Conservation (phyloP, 331 rosid species). For the Telfairia occidentalis region DNA sequence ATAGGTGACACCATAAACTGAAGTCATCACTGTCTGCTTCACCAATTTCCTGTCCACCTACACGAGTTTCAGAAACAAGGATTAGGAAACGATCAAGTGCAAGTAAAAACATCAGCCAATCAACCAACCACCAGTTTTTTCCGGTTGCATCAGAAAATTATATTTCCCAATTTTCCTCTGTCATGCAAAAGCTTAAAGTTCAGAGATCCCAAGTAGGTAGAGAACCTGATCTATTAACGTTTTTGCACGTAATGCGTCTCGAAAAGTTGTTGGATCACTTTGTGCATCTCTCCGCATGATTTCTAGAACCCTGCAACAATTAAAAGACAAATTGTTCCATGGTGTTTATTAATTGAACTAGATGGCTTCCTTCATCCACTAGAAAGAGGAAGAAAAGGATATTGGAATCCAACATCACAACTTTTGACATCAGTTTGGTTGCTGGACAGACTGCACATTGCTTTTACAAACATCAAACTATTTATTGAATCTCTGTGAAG, state of each 20-base stretch:
- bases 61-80: constrained; percentile 23
- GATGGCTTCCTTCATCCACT: background rate
- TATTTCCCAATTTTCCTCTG: background rate
- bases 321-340: background rate
- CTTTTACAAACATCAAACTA: background rate
- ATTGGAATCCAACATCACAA: background rate
- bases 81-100: background rate
- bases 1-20: constrained; percentile 95
- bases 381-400: background rate
- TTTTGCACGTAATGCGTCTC: constrained; percentile 65
- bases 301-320: constrained; percentile 52
- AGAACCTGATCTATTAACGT: constrained; percentile 59
- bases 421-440: background rate
- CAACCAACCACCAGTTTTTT: background rate
- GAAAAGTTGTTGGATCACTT: constrained; percentile 55
- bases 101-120: background rate
- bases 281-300: constrained; percentile 65
- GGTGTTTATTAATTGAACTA: background rate
- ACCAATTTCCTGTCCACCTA: constrained; percentile 96
- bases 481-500: background rate
- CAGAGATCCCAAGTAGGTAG: constrained; percentile 10
- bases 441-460: background rate
- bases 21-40: constrained; percentile 99
- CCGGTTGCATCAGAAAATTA: background rate
- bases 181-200: background rate